These are phyloP conservation scores for Gardenia jasminoides DNA, from an alignment of 257 asterid genomes.

Conservation along the genomic window DNA sequence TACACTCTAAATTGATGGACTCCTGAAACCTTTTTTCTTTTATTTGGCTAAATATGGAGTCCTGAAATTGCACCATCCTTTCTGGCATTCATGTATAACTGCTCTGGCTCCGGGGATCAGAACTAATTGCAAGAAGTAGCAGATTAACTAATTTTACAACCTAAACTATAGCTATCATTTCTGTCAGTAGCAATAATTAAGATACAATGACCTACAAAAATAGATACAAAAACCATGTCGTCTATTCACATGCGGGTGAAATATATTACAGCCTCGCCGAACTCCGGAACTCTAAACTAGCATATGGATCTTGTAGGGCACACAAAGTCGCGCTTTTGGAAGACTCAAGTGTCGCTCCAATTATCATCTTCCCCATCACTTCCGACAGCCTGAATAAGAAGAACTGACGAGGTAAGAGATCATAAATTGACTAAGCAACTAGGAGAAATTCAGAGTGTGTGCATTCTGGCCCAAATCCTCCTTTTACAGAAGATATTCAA, in stretches of 20 bases:
- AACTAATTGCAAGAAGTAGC: not conserved
- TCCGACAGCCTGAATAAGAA: slow-evolving; percentile 70
- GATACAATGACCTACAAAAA: slow-evolving; percentile 15
- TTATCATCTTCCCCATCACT: slow-evolving; percentile 68
- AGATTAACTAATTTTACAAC: slow-evolving; percentile 7
- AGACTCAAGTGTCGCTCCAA: slow-evolving; percentile 44
- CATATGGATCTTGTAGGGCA: slow-evolving; percentile 1
- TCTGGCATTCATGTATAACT: not conserved
- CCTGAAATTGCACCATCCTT: not conserved
- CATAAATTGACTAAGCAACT: not conserved
- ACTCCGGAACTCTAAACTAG: slow-evolving; percentile 16
- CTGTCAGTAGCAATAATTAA: not conserved
- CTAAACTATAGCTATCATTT: slow-evolving; percentile 1
- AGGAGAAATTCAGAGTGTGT: not conserved
- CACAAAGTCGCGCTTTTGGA: not conserved
- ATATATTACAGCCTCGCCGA: slow-evolving; percentile 11
- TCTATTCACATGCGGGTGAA: slow-evolving; percentile 26
- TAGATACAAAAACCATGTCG: slow-evolving; percentile 15
- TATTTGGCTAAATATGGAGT: too few species aligned
- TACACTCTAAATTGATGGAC: not conserved
- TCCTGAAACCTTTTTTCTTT: not conserved
- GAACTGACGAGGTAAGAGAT: not conserved
- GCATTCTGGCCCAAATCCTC: not conserved
- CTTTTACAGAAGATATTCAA: not conserved
- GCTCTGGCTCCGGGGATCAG: not conserved